Conservation (phyloP, 495 filamentous ascomycete genomes). For the Rostrohypoxylon terebratum region DNA sequence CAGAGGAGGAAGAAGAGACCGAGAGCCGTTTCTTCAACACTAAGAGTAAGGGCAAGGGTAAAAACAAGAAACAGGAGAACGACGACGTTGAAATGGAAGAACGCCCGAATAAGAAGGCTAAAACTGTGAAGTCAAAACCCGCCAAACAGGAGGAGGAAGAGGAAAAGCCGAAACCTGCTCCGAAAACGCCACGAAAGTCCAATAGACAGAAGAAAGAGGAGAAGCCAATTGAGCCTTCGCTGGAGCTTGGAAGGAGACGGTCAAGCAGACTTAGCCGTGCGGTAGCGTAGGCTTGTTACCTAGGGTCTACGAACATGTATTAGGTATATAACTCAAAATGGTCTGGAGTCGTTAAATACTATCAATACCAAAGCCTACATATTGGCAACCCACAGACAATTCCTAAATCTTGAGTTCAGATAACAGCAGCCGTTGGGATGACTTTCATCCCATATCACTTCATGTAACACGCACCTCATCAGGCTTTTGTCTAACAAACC, state of each 20-base stretch:
- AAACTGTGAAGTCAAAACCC: constrained; percentile 19
- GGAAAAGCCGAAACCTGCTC: constrained; percentile 9
- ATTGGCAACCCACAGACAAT: background rate
- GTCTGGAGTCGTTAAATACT: constrained; percentile 2
- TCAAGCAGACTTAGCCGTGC: constrained; percentile 50
- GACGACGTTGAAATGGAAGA: constrained; percentile 25
- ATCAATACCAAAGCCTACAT: background rate
- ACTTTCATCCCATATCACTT: background rate
- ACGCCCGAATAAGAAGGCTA: constrained; percentile 47
- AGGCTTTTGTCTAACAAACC: background rate
- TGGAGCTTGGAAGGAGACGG: constrained; percentile 48
- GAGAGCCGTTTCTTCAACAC: constrained; percentile 39
- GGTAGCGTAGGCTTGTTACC: constrained; percentile 4
- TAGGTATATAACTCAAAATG: background rate
- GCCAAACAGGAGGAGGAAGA: constrained; percentile 35
- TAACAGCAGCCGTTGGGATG: background rate
- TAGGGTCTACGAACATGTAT: background rate
- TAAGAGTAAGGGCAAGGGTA: constrained; percentile 13
- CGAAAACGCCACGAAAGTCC: constrained; percentile 13
- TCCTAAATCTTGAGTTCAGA: background rate
- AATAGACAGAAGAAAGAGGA: constrained; percentile 24
- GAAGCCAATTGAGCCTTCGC: constrained; percentile 12
- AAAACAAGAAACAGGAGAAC: constrained; percentile 31
- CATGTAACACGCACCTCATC: background rate
- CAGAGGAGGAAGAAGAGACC: constrained; percentile 37